A percentile compares a stretch with the other conserved stretches of the same genome.
Conservation (phyloP, 2,329 filamentous ascomycete species). For the Cladophialophora chaetospira region DNA sequence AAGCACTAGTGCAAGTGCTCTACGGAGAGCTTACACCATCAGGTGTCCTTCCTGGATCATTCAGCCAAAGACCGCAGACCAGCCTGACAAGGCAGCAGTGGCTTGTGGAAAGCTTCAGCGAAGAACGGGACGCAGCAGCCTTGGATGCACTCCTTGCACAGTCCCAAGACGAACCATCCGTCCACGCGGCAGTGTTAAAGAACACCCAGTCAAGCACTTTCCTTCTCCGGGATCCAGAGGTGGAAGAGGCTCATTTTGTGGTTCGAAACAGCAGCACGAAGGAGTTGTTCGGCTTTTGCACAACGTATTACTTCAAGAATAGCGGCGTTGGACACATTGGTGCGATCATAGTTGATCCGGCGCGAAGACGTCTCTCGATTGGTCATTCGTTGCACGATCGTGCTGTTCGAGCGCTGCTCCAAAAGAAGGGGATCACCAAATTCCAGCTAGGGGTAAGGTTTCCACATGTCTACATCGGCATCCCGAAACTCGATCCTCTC, state of each 20-base stretch:
- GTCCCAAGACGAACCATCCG: constrained; percentile 62
- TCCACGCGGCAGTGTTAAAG: constrained; percentile 47
- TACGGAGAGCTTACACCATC: constrained; percentile 70
- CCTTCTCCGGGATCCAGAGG: constrained; percentile 67
- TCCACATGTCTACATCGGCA: constrained; percentile 82
- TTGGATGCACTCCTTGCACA: constrained; percentile 74
- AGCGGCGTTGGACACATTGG: constrained; percentile 75
- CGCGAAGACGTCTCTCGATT: constrained; percentile 83
- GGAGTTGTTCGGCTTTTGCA: constrained; percentile 87
- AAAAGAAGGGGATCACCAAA: constrained; percentile 71
- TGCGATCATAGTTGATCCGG: constrained; percentile 85
- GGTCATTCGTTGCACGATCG: constrained; percentile 86
- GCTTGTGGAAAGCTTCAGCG: constrained; percentile 87
- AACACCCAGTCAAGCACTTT: constrained; percentile 74
- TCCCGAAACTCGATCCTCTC: constrained; percentile 67
- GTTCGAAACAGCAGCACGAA: constrained; percentile 92
- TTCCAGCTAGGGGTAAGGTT: constrained; percentile 80
- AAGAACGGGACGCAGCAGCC: constrained; percentile 71
- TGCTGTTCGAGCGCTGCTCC: constrained; percentile 73
- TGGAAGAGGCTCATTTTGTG: constrained; percentile 84
- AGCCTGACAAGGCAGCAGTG: constrained; percentile 85
- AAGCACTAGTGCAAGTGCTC: constrained; percentile 77
- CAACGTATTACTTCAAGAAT: constrained; percentile 77
- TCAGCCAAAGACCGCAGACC: constrained; percentile 75
- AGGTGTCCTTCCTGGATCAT: constrained; percentile 66